Evolutionary conservation across 179 eudicot genomes (phyloP), one percentile per base, ranked within the genome.

Genomic region (Nepenthes alata): DNA sequence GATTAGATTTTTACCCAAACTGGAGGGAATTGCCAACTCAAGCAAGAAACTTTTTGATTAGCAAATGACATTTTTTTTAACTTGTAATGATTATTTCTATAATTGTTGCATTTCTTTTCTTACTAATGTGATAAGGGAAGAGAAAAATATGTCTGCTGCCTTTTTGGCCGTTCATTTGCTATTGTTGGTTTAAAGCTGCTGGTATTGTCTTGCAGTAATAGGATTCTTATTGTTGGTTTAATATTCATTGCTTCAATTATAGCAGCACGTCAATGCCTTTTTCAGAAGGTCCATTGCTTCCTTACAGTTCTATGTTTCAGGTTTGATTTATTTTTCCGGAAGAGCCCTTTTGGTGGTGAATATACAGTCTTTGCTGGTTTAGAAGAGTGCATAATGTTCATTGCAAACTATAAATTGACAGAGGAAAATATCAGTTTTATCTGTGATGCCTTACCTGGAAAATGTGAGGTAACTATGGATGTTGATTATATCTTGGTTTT

Each of bases 311-410:
- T 63, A 1, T 57, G 14, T 80, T 83, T 35, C 87, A 91, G 98
- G 81, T 93, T 93, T 62, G 96, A 93, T 77, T 84, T 93, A 69
- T 93, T 84, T 76, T 93, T 86, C 59, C 85, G 95, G 47, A 85
- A 53, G 70, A 89, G 85, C 52, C 98, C 98, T 14, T 89, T 91
- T 63, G 86, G 88, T 9, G 98, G 98, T 35, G 98, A 91, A 75
- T 93, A 83, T 67, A 93, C 98, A 11, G 71, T 93, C 14, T 93
- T 93, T 80, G 96, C 93, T 61, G 98, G 98, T 72, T 74, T 93
- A 56, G 96, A 93, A 70, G 98, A 89, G 78, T 93, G 98, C 83
- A 83, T 89, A 69, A 80, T 83, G 79, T 78, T 86, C 68, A 74
- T 89, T 57, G 96, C 98, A 60, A 85, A 86, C 62, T 93, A 82